These are phyloP conservation scores for Sistotremastrum suecicum DNA, from an alignment of 768 basidiomycete genomes.

Conservation along the genomic window DNA sequence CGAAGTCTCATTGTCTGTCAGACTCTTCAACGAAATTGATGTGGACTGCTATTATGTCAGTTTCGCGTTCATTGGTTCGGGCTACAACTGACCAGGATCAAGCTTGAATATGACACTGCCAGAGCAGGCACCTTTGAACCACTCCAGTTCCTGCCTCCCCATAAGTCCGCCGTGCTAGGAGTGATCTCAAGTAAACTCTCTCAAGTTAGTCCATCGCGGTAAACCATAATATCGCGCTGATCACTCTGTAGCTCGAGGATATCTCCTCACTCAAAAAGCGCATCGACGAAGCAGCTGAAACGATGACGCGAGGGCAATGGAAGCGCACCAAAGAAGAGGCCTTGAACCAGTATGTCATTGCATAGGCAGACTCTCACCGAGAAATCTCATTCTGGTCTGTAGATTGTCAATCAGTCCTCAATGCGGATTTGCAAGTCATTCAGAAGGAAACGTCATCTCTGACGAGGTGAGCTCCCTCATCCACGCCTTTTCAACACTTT, in stretches of 20 bases:
- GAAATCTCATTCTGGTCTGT: background rate
- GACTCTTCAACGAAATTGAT: conserved; percentile 40
- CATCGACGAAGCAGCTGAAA: conserved; percentile 38
- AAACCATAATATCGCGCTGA: no score
- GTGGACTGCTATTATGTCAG: conserved; percentile 35
- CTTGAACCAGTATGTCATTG: conserved; percentile 31
- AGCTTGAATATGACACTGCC: conserved; percentile 54
- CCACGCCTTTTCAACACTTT: background rate
- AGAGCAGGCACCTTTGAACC: conserved; percentile 37
- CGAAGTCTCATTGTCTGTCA: no score
- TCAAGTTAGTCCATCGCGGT: conserved; percentile 6
- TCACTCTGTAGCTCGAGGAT: conserved; percentile 29
- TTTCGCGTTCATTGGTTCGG: background rate
- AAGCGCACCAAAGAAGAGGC: conserved; percentile 33
- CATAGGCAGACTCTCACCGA: background rate
- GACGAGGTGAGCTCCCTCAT: conserved; percentile 12
- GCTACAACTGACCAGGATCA: background rate
- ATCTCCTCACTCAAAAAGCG: conserved; percentile 33
- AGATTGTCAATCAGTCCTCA: conserved; percentile 48
- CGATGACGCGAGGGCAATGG: conserved; percentile 28
- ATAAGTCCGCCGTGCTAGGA: conserved; percentile 28
- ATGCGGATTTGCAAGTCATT: conserved; percentile 47
- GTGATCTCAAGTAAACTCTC: conserved; percentile 31
- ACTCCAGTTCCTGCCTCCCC: conserved; percentile 16
- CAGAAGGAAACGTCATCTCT: conserved; percentile 41